These are phyloP conservation scores for Isabelozyma rhagii DNA, from an alignment of 805 yeast genomes.

Conservation along the genomic window DNA sequence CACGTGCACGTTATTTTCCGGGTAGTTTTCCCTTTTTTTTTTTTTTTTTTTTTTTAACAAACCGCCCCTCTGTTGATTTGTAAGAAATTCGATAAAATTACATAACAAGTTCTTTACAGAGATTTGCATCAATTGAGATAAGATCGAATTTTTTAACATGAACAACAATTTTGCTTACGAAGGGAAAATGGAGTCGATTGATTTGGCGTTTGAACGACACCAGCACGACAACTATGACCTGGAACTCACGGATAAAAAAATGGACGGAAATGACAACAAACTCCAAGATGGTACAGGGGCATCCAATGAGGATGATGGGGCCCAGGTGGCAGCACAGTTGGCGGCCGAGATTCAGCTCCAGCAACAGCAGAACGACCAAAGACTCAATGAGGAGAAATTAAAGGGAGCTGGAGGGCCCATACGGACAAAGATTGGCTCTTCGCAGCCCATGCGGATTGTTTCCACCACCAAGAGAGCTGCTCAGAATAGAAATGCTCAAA, in stretches of 20 bases:
- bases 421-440: background rate
- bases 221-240: slow-evolving; percentile 15
- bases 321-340: background rate
- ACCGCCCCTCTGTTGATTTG: slow-evolving; percentile 7
- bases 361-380: slow-evolving; percentile 9
- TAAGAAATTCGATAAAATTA: slow-evolving; percentile 10
- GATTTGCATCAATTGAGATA: background rate
- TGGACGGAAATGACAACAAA: background rate
- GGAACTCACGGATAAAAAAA: background rate
- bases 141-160: slow-evolving; percentile 8
- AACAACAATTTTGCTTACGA: slow-evolving; percentile 19
- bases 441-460: slow-evolving; percentile 33
- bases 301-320: background rate
- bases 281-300: background rate
- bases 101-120: slow-evolving; percentile 3
- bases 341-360: slow-evolving; percentile 6
- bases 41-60: too few relatives aligned
- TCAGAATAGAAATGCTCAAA: slow-evolving; percentile 89
- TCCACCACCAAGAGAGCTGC: slow-evolving; percentile 80
- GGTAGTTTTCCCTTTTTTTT: too few relatives aligned
- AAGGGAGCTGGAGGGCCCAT: background rate
- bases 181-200: slow-evolving; percentile 26
- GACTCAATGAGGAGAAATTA: background rate
- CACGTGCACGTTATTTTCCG: background rate
- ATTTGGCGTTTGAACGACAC: slow-evolving; percentile 27